Base-by-base conservation (phyloP, 208 protist genomes). In the Endotrypanum monterogeii region DNA sequence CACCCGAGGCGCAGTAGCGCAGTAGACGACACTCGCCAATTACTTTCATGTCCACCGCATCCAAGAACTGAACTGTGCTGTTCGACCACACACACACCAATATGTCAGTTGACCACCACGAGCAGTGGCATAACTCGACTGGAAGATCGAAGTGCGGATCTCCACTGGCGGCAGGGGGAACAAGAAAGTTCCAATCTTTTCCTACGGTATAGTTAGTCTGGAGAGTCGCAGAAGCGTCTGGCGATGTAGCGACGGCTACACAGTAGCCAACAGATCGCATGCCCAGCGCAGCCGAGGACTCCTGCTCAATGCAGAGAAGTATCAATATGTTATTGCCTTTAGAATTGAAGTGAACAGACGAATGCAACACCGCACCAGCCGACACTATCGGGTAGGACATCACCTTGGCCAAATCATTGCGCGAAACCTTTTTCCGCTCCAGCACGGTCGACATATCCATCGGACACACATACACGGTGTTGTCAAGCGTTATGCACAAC, bases 21-120 rank as follows among this genome's bases (percentile, higher is more conserved):
- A 84, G 66, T 44, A 79, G 46, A 5, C 44, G 65, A 54, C 55
- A 67, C 66, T 76, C 76, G 11, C 57, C 73, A 20, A 73, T 44
- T 12, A 77, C 52, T 30, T 12, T 11, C 66, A 79, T 66, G 28
- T 18, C 71, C 41, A 20, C 57, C 50, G 46, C 51, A 11, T 46
- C 18, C 37, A 75, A 37, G 30, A 85, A 63, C 75, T 83, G 77
- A 20, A 92, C 52, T 5, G 55, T 58, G 55, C 88, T 88, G 74
- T 87, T 82, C 28, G 90, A 91, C 86, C 88, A 91, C 23, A 90
- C 70, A 39, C 73, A 83, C 41, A 92, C 66, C 0, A 91, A n/a
- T 9, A 72, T 62, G 35, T 81, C 76, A 0, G 76, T 74, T 16
- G 70, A 85, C 83, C 83, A 86, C 90, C 90, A 95, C 39, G 58